Evolutionary conservation across 202 grass and related monocot genomes (phyloP).

Genomic region (Carex sylvatica): DNA sequence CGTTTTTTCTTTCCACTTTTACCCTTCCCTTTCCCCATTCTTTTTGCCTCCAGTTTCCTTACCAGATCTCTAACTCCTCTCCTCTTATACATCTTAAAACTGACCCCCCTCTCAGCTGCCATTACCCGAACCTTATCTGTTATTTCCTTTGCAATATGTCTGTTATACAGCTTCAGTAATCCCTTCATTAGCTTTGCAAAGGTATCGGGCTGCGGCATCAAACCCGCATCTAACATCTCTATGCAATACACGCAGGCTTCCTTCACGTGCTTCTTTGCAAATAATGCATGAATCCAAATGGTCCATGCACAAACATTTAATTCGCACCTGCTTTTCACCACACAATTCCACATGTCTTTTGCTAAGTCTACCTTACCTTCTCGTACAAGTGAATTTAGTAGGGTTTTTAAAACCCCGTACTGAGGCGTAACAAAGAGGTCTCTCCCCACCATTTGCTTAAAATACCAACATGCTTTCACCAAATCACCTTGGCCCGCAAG

Average conservation of each 20-base stretch:
- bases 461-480: constrained; percentile 67
- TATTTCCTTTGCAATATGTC: constrained; percentile 75
- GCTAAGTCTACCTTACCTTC: constrained; percentile 82
- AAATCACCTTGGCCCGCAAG: constrained; percentile 52
- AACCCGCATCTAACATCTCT: constrained; percentile 85
- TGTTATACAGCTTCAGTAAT: constrained; percentile 80
- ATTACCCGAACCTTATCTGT: constrained; percentile 87
- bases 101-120: constrained; percentile 82
- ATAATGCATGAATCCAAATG: constrained; percentile 89
- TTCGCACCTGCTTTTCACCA: constrained; percentile 69
- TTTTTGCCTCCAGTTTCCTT: constrained; percentile 66
- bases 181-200: constrained; percentile 93
- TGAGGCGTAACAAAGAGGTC: constrained; percentile 74
- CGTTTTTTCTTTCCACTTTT: constrained; percentile 28
- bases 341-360: constrained; percentile 82
- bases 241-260: constrained; percentile 83
- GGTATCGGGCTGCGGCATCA: constrained; percentile 89
- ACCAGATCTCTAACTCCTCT: constrained; percentile 74
- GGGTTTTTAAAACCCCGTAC: constrained; percentile 81
- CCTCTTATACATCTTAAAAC: constrained; percentile 97
- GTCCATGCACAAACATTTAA: constrained; percentile 88
- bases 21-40: constrained; percentile 37
- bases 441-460: constrained; percentile 79
- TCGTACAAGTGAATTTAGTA: constrained; percentile 70
- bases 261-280: constrained; percentile 68